Conservation (phyloP, 805 yeast species). For the Saccharomycopsis synnaedendra region DNA sequence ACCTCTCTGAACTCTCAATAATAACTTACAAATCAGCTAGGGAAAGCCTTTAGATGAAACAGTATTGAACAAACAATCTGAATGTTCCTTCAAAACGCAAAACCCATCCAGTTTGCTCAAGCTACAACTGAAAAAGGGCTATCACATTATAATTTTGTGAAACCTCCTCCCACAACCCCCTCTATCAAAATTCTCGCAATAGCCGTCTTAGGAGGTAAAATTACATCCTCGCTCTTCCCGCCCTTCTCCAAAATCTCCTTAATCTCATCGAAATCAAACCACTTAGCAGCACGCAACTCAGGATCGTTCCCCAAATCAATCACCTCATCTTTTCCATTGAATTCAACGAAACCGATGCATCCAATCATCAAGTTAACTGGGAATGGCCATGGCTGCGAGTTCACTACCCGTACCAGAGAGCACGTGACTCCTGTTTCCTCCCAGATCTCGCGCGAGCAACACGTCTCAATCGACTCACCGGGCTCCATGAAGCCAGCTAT, state of each 20-base stretch:
- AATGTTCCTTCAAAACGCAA: too few species aligned
- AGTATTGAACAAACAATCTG: too few species aligned
- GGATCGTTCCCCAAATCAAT: slow-evolving; percentile 74
- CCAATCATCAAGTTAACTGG: slow-evolving; percentile 93
- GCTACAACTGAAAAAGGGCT: too few species aligned
- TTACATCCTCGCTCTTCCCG: neutral
- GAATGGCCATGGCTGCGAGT: slow-evolving; percentile 96
- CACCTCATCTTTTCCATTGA: slow-evolving; percentile 50
- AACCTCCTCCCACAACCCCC: slow-evolving; percentile 5
- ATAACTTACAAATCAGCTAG: too few species aligned
- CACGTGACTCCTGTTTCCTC: slow-evolving; percentile 86
- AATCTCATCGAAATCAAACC: slow-evolving; percentile 59
- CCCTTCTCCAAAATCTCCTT: slow-evolving; percentile 24
- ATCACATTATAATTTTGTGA: slow-evolving; percentile 4
- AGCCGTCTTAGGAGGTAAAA: slow-evolving; percentile 23
- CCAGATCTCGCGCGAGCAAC: slow-evolving; percentile 83
- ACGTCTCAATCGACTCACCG: slow-evolving; percentile 81
- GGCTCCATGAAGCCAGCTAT: slow-evolving; percentile 97
- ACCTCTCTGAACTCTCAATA: too few species aligned
- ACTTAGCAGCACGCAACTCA: slow-evolving; percentile 75
- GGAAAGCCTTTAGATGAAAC: too few species aligned
- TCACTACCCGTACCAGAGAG: slow-evolving; percentile 42
- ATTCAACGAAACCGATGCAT: slow-evolving; percentile 69
- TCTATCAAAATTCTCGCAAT: slow-evolving; percentile 22
- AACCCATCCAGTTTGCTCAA: too few species aligned